Conservation (phyloP, 2,329 filamentous ascomycete genomes). For the Monosporascus cannonballus region DNA sequence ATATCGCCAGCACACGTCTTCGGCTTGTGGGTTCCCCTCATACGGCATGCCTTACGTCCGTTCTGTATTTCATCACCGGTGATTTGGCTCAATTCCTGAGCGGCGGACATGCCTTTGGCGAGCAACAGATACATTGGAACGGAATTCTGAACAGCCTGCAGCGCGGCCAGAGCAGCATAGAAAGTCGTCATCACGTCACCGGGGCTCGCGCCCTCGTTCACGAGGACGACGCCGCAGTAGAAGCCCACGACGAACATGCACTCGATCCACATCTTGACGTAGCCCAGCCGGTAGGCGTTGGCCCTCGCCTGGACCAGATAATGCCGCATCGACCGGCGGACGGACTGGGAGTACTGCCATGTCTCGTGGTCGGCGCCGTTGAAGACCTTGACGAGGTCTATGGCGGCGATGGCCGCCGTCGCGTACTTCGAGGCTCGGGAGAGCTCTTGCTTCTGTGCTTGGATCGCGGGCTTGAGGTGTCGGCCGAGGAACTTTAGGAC, state of each 20-base stretch:
- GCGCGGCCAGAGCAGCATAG: constrained; percentile 71
- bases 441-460: constrained; percentile 61
- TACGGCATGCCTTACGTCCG: constrained; percentile 21
- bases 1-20: constrained; percentile 58
- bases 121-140: constrained; percentile 73
- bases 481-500: constrained; percentile 55
- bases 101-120: constrained; percentile 73
- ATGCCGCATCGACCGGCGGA: constrained; percentile 51
- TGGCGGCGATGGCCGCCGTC: constrained; percentile 62
- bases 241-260: constrained; percentile 83
- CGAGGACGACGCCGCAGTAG: constrained; percentile 74
- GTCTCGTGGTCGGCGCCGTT: constrained; percentile 68
- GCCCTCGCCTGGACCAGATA: constrained; percentile 64
- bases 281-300: constrained; percentile 66
- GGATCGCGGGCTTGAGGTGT: constrained; percentile 59
- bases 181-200: constrained; percentile 77
- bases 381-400: constrained; percentile 82
- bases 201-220: constrained; percentile 52
- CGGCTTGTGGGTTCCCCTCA: constrained; percentile 27
- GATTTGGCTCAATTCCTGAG: constrained; percentile 47
- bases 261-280: constrained; percentile 68
- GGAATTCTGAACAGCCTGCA: constrained; percentile 68
- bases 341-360: constrained; percentile 54
- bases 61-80: constrained; percentile 30
- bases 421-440: constrained; percentile 65